Evolutionary conservation across 345 rosid genomes (phyloP).

Genomic region (Citrus glauca): DNA sequence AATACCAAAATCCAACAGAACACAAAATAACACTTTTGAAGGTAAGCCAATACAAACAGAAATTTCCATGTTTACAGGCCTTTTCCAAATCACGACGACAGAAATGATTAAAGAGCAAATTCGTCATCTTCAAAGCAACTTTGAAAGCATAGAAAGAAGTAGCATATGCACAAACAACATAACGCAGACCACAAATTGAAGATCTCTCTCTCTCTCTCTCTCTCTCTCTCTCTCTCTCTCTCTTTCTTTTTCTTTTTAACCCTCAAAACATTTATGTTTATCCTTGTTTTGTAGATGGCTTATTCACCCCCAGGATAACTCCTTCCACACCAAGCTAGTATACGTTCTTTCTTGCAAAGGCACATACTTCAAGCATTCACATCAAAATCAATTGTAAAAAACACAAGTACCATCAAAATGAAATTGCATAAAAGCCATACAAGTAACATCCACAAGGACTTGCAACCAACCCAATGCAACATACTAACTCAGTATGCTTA

Average conservation of each 20-base stretch:
- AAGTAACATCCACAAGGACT: background rate
- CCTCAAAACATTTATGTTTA: background rate
- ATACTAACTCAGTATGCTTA: background rate
- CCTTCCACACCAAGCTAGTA: background rate
- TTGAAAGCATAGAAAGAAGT: background rate
- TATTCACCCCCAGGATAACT: background rate
- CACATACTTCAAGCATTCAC: background rate
- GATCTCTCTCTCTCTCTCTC: background rate
- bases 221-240: too few relatives aligned
- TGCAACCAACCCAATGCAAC: background rate
- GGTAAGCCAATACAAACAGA: background rate
- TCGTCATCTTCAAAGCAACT: background rate
- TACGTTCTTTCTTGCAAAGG: background rate
- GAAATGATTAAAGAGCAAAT: background rate
- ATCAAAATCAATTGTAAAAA: background rate
- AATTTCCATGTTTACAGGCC: background rate
- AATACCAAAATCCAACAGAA: background rate
- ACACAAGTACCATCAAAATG: background rate
- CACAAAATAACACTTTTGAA: background rate
- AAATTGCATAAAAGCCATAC: background rate
- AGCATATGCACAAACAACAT: background rate
- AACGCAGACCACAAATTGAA: background rate
- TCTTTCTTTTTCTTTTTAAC: background rate
- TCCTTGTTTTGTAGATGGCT: background rate
- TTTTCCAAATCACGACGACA: background rate